Percentiles rank a stretch among this genome's conserved stretches.
phyloP scores from a whole-genome alignment of 192 early-diverging fungal species.

The Tieghemiomyces parasiticus region DNA sequence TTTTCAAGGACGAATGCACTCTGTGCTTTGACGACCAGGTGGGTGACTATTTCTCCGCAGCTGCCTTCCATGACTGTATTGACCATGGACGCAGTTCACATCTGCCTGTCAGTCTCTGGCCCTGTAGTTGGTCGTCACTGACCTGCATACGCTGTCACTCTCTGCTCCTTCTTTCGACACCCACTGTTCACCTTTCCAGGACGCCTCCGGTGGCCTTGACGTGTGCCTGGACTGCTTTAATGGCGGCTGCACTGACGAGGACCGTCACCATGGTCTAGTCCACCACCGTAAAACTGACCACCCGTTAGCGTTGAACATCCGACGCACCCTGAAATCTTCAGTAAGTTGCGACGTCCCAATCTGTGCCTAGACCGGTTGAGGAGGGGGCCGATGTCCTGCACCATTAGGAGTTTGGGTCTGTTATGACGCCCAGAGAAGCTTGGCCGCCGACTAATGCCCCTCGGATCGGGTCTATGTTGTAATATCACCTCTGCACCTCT shows the following conservation, averaged over 20 bases:
- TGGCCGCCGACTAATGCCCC: neutral
- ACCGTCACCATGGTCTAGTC: constrained; percentile 53
- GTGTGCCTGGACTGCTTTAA: constrained; percentile 94
- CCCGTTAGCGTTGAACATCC: constrained; percentile 72
- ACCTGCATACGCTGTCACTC: neutral
- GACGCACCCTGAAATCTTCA: constrained; percentile 33
- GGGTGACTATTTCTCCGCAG: neutral
- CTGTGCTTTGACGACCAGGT: constrained; percentile 78
- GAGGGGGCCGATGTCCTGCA: no score
- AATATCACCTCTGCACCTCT: neutral
- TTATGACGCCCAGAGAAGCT: no score
- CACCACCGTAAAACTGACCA: constrained; percentile 65
- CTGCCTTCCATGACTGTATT: neutral
- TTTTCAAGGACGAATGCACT: constrained; percentile 92
- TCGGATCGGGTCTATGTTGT: neutral
- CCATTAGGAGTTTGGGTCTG: no score
- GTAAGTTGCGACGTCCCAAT: neutral
- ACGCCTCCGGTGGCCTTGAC: constrained; percentile 62
- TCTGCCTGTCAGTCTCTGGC: neutral
- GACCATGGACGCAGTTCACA: neutral
- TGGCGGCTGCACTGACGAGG: constrained; percentile 55
- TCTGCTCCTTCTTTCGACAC: neutral
- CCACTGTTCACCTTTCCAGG: constrained; percentile 26
- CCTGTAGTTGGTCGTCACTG: neutral
- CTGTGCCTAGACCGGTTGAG: neutral